phyloP scores from a whole-genome alignment of 2,329 filamentous ascomycete genomes.

The Nothophoma quercina region DNA sequence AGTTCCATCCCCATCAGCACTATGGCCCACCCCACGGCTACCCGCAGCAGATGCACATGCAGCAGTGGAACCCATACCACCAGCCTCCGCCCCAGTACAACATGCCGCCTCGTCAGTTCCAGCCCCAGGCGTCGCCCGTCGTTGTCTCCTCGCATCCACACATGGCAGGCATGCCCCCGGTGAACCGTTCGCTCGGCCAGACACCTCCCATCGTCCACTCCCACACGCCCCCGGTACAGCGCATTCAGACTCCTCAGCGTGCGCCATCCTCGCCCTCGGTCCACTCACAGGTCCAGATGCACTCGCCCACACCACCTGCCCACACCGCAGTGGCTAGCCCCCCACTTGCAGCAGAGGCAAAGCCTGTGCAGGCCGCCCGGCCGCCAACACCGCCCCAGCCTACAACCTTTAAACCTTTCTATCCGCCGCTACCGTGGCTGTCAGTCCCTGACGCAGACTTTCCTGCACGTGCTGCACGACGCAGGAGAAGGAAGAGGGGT shows the following conservation, averaged over 20 bases:
- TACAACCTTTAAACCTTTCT: slow-evolving; percentile 54
- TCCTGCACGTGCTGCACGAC: slow-evolving; percentile 58
- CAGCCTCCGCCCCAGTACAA: slow-evolving; percentile 49
- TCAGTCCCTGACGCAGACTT: slow-evolving; percentile 64
- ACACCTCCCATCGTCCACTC: slow-evolving; percentile 49
- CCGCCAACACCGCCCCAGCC: slow-evolving; percentile 31
- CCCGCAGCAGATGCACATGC: slow-evolving; percentile 47
- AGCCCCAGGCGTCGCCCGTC: slow-evolving; percentile 52
- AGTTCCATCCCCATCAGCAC: slow-evolving; percentile 49
- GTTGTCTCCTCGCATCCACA: slow-evolving; percentile 57
- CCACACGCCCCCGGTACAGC: slow-evolving; percentile 44
- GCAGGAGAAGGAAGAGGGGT: slow-evolving; percentile 54
- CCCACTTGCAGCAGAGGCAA: slow-evolving; percentile 20
- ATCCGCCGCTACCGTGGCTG: slow-evolving; percentile 66
- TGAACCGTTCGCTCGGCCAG: slow-evolving; percentile 49
- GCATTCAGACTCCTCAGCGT: slow-evolving; percentile 40
- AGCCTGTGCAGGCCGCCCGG: slow-evolving; percentile 23
- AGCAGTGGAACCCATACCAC: slow-evolving; percentile 52
- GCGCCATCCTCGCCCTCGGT: slow-evolving; percentile 47
- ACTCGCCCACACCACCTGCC: slow-evolving; percentile 44
- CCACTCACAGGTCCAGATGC: slow-evolving; percentile 43
- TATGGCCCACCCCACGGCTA: slow-evolving; percentile 50
- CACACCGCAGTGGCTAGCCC: slow-evolving; percentile 22
- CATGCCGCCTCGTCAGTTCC: slow-evolving; percentile 49
- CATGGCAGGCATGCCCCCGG: slow-evolving; percentile 57